Conservation (phyloP, 352 stramenopile species). For the Phytopythium boreale region DNA sequence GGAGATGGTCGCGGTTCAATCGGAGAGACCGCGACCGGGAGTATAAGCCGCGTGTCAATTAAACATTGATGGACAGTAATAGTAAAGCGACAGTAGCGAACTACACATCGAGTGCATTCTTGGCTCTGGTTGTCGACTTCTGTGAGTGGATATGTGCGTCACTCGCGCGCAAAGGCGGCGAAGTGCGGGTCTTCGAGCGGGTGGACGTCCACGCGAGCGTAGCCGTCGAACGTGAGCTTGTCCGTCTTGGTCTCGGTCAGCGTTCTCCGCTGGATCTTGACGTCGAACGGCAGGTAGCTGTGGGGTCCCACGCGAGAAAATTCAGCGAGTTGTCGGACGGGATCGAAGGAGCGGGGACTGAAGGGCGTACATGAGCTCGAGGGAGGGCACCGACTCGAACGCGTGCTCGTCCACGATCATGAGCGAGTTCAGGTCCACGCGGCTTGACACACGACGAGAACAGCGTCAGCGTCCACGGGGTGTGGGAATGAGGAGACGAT, state of each 20-base stretch:
- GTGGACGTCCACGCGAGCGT: conserved; percentile 39
- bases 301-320: not conserved
- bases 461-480: not conserved
- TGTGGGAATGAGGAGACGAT: not conserved
- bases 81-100: conserved; percentile 3
- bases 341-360: not conserved
- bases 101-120: not conserved
- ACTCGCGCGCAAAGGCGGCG: conserved; percentile 39
- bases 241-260: conserved; percentile 78
- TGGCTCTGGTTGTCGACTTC: not conserved
- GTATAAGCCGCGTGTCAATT: conserved; percentile 9
- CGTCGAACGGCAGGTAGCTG: conserved; percentile 71
- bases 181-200: conserved; percentile 67
- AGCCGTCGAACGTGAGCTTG: conserved; percentile 63
- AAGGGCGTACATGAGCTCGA: conserved; percentile 63
- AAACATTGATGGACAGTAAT: not conserved
- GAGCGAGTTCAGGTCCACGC: conserved; percentile 73
- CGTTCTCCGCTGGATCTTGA: conserved; percentile 70
- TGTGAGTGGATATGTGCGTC: not conserved
- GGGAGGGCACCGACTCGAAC: conserved; percentile 40
- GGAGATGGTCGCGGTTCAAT: conserved; percentile 4
- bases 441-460: conserved; percentile 24
- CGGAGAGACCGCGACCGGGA: conserved; percentile 5
- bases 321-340: not conserved
- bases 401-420: conserved; percentile 72